A percentile compares a stretch with the other conserved stretches of the same genome.
phyloP scores from a whole-genome alignment of 768 basidiomycete species.

The Tricholomella constricta region DNA sequence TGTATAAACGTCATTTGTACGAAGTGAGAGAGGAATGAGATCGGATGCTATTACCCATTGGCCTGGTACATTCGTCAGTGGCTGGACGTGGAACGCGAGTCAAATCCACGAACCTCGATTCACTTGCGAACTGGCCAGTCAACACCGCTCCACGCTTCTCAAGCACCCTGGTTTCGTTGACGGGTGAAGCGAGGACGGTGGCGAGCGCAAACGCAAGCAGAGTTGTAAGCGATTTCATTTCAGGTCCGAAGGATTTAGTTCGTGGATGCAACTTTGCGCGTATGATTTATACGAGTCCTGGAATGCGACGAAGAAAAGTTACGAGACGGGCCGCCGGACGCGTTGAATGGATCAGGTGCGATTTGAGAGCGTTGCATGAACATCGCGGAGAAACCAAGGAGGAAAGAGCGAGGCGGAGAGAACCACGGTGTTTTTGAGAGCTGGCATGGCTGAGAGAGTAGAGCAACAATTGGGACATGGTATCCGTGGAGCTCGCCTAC shows the following conservation, averaged over 20 bases:
- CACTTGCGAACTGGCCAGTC: conserved; percentile 23
- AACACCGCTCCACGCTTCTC: conserved; percentile 23
- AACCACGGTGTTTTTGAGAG: neutral
- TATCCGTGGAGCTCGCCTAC: neutral
- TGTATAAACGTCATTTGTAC: neutral
- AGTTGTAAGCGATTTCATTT: neutral
- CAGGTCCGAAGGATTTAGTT: neutral
- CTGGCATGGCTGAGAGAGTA: neutral
- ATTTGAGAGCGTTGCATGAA: neutral
- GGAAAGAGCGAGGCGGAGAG: neutral
- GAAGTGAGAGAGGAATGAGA: neutral
- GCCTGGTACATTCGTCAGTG: neutral
- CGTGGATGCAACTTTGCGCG: too few species aligned
- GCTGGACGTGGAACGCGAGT: neutral
- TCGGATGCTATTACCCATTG: conserved; percentile 2
- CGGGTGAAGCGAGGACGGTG: conserved; percentile 1
- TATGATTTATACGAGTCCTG: too few species aligned
- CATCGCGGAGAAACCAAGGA: conserved; percentile 1
- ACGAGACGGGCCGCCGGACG: neutral
- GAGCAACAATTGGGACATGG: neutral
- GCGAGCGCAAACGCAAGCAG: neutral
- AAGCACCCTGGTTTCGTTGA: conserved; percentile 6
- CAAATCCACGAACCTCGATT: conserved; percentile 20
- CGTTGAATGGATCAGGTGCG: neutral
- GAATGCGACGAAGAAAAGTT: too few species aligned